A percentile compares a stretch with the other conserved stretches of the same genome.
Evolutionary conservation across 139 green algal genomes (phyloP).

Genomic region (Chara braunii): DNA sequence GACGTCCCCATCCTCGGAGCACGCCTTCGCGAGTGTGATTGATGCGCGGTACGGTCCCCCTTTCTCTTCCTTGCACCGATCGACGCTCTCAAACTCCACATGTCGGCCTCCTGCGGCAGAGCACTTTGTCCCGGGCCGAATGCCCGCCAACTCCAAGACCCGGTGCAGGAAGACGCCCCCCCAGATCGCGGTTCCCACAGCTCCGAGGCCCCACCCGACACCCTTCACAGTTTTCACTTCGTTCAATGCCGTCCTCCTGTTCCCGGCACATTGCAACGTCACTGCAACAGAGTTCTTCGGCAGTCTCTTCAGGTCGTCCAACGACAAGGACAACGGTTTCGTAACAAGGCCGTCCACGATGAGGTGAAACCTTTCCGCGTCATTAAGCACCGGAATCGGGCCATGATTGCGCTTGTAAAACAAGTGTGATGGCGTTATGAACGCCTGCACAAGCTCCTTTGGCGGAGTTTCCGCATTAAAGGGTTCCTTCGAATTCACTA

Average conservation of each 20-base stretch:
- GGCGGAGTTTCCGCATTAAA: slow-evolving; percentile 33
- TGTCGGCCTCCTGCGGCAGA: slow-evolving; percentile 10
- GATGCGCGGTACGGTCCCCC: slow-evolving; percentile 34
- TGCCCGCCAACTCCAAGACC: slow-evolving; percentile 56
- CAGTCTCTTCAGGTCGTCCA: background rate
- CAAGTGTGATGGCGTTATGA: slow-evolving; percentile 11
- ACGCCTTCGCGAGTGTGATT: slow-evolving; percentile 47
- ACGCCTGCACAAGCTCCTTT: slow-evolving; percentile 4
- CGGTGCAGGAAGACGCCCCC: slow-evolving; percentile 64
- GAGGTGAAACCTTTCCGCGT: slow-evolving; percentile 9
- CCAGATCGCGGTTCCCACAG: slow-evolving; percentile 51
- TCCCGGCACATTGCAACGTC: slow-evolving; percentile 67
- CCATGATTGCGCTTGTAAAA: slow-evolving; percentile 40
- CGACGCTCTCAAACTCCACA: slow-evolving; percentile 39
- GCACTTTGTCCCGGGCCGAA: background rate
- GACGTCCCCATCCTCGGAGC: slow-evolving; percentile 50
- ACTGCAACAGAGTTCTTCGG: background rate
- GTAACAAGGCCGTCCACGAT: background rate
- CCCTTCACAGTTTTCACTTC: slow-evolving; percentile 37
- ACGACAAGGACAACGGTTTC: background rate
- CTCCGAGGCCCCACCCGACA: slow-evolving; percentile 56
- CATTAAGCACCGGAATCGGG: slow-evolving; percentile 21
- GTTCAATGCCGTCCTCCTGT: slow-evolving; percentile 68
- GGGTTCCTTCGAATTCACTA: slow-evolving; percentile 22
- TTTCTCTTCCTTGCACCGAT: slow-evolving; percentile 37